Evolutionary conservation across 2,329 filamentous ascomycete species (phyloP).

Genomic region (Diaporthe sp.): DNA sequence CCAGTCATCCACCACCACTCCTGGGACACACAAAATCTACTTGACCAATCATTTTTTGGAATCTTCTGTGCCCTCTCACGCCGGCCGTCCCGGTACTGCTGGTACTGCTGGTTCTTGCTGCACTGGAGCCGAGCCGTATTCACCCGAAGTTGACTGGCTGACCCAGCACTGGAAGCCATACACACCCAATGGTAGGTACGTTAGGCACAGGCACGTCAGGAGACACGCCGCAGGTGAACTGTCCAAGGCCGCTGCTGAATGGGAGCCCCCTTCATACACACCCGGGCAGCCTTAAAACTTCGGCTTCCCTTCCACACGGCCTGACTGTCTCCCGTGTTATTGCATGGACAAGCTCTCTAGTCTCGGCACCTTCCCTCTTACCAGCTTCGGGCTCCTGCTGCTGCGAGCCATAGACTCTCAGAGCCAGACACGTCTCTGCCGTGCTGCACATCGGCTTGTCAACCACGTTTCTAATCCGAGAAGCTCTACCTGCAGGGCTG

Average conservation of each 20-base stretch:
- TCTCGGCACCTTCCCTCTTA: constrained; percentile 11
- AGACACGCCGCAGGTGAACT: neutral
- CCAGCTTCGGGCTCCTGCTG: constrained; percentile 14
- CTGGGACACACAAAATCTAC: neutral
- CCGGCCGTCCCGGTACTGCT: too few relatives aligned
- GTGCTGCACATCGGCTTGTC: constrained; percentile 23
- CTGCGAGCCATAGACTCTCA: constrained; percentile 28
- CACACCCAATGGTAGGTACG: neutral
- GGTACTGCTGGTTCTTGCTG: neutral
- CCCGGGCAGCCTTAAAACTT: constrained; percentile 20
- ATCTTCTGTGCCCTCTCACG: neutral
- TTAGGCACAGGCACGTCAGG: constrained; percentile 14
- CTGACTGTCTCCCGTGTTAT: constrained; percentile 11
- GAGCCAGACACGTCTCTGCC: constrained; percentile 29
- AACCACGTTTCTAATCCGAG: constrained; percentile 24
- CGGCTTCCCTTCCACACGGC: neutral
- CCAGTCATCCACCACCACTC: constrained; percentile 9
- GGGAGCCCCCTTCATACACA: constrained; percentile 4
- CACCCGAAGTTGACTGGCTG: neutral
- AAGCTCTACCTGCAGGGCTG: constrained; percentile 13
- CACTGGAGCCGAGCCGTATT: neutral
- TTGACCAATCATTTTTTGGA: neutral
- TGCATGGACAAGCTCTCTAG: constrained; percentile 24
- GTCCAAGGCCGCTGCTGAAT: neutral
- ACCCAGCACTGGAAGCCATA: neutral